Percentiles rank a stretch among this genome's conserved stretches.
These are phyloP conservation scores for Rhododendron mucronatum DNA, from an alignment of 148 eudicot species.

Conservation along the genomic window DNA sequence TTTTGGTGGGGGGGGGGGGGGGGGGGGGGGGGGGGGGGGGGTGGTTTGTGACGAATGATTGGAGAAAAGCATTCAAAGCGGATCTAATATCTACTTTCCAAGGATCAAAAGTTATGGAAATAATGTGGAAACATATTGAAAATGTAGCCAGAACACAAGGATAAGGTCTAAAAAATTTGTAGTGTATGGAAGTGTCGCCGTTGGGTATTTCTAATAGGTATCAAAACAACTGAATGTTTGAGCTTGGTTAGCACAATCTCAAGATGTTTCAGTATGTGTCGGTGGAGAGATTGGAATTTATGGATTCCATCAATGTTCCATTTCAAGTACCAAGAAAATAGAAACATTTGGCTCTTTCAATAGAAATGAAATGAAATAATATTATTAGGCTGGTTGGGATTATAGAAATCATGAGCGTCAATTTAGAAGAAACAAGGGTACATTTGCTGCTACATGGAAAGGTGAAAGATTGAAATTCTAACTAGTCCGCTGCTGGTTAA, in stretches of 20 bases:
- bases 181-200: background rate
- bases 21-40: background rate
- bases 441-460: background rate
- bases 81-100: background rate
- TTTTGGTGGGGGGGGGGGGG: no score
- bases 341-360: background rate
- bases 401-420: background rate
- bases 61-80: background rate
- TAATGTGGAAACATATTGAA: background rate
- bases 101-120: background rate
- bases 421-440: background rate
- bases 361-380: background rate
- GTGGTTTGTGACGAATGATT: background rate
- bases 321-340: background rate
- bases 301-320: background rate
- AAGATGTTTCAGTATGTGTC: background rate
- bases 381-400: background rate
- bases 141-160: background rate
- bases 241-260: background rate
- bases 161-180: background rate
- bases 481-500: background rate
- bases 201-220: background rate
- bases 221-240: background rate
- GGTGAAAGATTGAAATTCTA: background rate
- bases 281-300: background rate